Base-by-base conservation (phyloP, 352 stramenopile species). In the Peronospora destructor region DNA sequence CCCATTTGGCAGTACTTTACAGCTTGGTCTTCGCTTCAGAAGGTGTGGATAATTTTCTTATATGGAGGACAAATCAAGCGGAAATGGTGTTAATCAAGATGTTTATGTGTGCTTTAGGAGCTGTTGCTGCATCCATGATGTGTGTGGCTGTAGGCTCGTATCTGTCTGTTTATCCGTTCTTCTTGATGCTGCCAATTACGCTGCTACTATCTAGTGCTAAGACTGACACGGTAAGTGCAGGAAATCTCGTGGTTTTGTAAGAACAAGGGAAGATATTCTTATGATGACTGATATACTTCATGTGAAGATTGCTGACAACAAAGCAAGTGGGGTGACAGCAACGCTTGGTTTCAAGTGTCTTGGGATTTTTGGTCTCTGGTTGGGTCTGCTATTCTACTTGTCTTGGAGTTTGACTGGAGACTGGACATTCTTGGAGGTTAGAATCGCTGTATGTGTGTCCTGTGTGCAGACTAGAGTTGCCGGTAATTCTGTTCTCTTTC, bases 351-450 rank as follows among this genome's bases (percentile, higher is more conserved):
- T 48, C 8, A 47, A 54, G 9, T 56, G 52, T 7, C 19, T 78
- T 10, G 1, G 38, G 13, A 17, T 46, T 2, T 50, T 66, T 16
- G 28, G 35, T n/a, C 21, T 66, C 13, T 73, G 66, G 51, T 21
- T 80, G 36, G 23, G 42, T 6, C 6, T 64, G 10, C 25, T 87
- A 6, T 42, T 87, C n/a, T 83, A 69, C 32, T 28, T 90, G 37
- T 90, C 79, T 16, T 71, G 71, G 44, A 63, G 49, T 26, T 55
- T 91, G 16, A 77, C 41, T 33, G 70, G 68, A 4, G 59, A 54
- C 14, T 91, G 79, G 79, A 49, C 41, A 8, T 91, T 91, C 25
- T 2, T 91, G 9, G 39, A 84, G 70, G 79, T 87, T n/a, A 7
- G 38, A 44, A 39, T 9, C 30, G 14, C 6, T 14, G 26, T 30